Conservation (phyloP, 1,139 yeast species). For the Zygotorulaspora mrakii region DNA sequence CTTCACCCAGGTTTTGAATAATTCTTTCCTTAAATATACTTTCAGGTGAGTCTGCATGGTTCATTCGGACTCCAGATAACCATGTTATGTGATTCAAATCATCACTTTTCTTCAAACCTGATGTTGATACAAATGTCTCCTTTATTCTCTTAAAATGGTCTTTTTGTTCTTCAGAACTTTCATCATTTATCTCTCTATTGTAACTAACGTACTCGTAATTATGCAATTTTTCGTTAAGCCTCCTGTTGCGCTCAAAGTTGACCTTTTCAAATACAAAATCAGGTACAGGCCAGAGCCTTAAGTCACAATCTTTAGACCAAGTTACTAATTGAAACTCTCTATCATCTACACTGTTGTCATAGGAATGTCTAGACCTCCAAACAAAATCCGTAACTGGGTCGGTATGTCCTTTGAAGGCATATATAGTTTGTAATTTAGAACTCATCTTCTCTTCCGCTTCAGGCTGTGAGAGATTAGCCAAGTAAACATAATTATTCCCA, state of each 20-base stretch:
- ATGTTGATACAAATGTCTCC: conserved; percentile 40
- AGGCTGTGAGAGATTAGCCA: conserved; percentile 48
- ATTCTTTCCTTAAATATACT: conserved; percentile 49
- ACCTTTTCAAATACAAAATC: conserved; percentile 58
- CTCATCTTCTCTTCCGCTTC: conserved; percentile 35
- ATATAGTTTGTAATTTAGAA: conserved; percentile 51
- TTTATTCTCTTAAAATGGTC: conserved; percentile 30
- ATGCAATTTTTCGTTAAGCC: conserved; percentile 40
- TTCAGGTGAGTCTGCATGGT: conserved; percentile 37
- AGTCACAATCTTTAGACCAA: conserved; percentile 87
- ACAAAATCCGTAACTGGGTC: conserved; percentile 84
- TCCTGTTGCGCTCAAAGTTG: conserved; percentile 47
- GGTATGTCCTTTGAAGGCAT: conserved; percentile 72
- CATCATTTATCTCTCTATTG: conserved; percentile 47
- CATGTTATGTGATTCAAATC: conserved; percentile 74
- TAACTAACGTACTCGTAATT: conserved; percentile 50
- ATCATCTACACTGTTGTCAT: conserved; percentile 52
- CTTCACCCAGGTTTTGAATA: conserved; percentile 73
- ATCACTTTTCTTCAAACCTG: conserved; percentile 34
- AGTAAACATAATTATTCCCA: conserved; percentile 70
- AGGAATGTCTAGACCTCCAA: conserved; percentile 65
- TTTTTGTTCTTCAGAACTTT: conserved; percentile 11
- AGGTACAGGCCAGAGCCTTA: conserved; percentile 76
- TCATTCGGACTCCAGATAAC: conserved; percentile 84
- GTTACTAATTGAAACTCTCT: conserved; percentile 86